Evolutionary conservation across 2,329 filamentous ascomycete species (phyloP), one percentile per base, ranked within the genome.

Genomic region (Reticulascus tulasneorum): DNA sequence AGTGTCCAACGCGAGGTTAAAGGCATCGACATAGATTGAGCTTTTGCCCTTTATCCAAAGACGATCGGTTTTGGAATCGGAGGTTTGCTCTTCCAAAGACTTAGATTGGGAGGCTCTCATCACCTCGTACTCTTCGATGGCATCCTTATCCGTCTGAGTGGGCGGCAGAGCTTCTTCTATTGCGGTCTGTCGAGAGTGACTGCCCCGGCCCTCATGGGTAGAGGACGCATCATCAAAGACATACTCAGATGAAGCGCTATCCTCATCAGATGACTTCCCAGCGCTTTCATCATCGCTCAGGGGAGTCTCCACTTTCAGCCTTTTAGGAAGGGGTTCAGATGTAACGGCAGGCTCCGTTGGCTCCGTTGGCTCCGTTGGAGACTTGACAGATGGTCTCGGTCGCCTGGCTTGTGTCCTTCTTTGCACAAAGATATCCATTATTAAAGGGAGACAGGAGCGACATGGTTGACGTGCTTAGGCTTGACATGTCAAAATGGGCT

Each of bases 11-110:
- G 91, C 88, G 11, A 97, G 69, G 53, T 95, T 95, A 69, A 98
- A 98, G 1, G 93, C 93, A 63, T 98, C 93, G 13, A 96, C 88
- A 52, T 98, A 98, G 37, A 98, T 87, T 2, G 90, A 97, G 52
- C 82, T 94, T 56, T 79, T 82, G 1, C 88, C 87, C 51, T 73
- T 79, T 5, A 80, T 62, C 87, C 87, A 95, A 41, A 41, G 31
- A 5, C 56, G 48, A 5, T 42, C 28, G n/a, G 30, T 11, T 7
- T 31, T 13, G 19, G 18, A 11, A 13, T 33, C 29, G 7, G 18
- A n/a, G 9, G 8, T 23, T 9, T 74, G 33, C 67, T 68, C 58
- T 12, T 55, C 52, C n/a, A 53, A 50, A 3, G 48, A 47, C 29
- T 56, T 52, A 5, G 41, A 37, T 42, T 78, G 74, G 15, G 75